phyloP scores from a whole-genome alignment of 768 basidiomycete genomes.

The Tulasnella sp. region DNA sequence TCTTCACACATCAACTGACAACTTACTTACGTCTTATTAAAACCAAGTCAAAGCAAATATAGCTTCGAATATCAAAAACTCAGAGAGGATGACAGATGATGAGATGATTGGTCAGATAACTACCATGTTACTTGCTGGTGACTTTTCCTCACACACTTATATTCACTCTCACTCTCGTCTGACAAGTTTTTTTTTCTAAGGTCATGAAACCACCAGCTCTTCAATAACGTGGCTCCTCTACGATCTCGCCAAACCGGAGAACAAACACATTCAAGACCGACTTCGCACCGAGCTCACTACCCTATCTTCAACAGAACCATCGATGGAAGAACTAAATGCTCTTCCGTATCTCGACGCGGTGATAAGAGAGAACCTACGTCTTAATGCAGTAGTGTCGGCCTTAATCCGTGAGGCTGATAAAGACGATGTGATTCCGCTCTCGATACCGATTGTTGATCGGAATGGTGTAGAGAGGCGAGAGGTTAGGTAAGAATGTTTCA shows the following conservation, averaged over 20 bases:
- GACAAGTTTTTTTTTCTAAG: background rate
- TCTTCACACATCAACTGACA: background rate
- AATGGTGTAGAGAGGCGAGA: slow-evolving; percentile 1
- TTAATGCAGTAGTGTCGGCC: slow-evolving; percentile 1
- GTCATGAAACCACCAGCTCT: slow-evolving; percentile 27
- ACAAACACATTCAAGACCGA: slow-evolving; percentile 38
- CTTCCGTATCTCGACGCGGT: slow-evolving; percentile 27
- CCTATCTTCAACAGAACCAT: slow-evolving; percentile 20
- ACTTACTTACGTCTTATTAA: background rate
- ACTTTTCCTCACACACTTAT: background rate
- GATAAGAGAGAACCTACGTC: slow-evolving; percentile 18
- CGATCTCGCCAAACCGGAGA: slow-evolving; percentile 34
- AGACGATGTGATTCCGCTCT: slow-evolving; percentile 13
- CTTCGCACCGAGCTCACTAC: slow-evolving; percentile 45
- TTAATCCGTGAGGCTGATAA: slow-evolving; percentile 7
- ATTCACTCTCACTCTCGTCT: no score
- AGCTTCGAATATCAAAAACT: slow-evolving; percentile 26
- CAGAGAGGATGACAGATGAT: slow-evolving; percentile 27
- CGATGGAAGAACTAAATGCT: slow-evolving; percentile 22
- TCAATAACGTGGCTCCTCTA: slow-evolving; percentile 29
- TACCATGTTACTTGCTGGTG: slow-evolving; percentile 17
- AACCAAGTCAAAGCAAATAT: slow-evolving; percentile 29
- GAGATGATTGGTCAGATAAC: slow-evolving; percentile 25
- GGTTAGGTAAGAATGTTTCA: background rate
- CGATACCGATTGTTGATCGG: slow-evolving; percentile 7